A percentile compares a stretch with the other conserved stretches of the same genome.
Conservation (phyloP, 805 yeast genomes). For the Wickerhamiella kurtzmanii region DNA sequence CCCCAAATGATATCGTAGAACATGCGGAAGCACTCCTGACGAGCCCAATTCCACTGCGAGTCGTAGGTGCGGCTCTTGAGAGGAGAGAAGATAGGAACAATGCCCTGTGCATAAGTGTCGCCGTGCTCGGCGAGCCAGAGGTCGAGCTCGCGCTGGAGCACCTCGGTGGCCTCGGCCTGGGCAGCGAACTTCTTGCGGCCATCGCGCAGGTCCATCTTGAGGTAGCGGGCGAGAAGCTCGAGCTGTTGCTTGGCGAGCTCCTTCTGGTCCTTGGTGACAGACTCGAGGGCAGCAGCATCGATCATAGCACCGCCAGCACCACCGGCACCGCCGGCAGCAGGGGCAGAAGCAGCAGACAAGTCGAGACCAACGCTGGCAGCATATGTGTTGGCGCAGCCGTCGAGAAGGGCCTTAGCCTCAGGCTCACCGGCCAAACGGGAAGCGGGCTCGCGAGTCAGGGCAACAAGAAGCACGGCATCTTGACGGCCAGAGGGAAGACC, state of each 20-base stretch:
- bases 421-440: constrained; percentile 71
- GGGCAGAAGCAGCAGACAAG: constrained; percentile 51
- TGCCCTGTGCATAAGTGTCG: constrained; percentile 85
- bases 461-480: constrained; percentile 72
- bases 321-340: constrained; percentile 34
- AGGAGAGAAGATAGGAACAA: constrained; percentile 77
- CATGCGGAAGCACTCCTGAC: constrained; percentile 89
- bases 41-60: constrained; percentile 99
- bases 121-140: constrained; percentile 86
- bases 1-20: constrained; percentile 95
- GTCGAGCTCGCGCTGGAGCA: constrained; percentile 81
- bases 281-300: constrained; percentile 92
- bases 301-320: constrained; percentile 65
- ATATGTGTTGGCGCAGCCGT: constrained; percentile 66
- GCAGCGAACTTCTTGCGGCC: constrained; percentile 76
- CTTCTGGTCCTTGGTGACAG: constrained; percentile 55
- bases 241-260: constrained; percentile 64
- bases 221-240: constrained; percentile 87
- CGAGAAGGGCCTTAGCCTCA: constrained; percentile 86
- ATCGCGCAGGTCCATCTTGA: constrained; percentile 79
- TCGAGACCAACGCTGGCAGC: constrained; percentile 73
- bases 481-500: constrained; percentile 92
- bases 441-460: constrained; percentile 84
- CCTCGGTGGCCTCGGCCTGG: constrained; percentile 72
- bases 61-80: constrained; percentile 92